These are phyloP conservation scores for Gnomoniopsis sp. DNA, from an alignment of 2,329 filamentous ascomycete species.

Conservation along the genomic window DNA sequence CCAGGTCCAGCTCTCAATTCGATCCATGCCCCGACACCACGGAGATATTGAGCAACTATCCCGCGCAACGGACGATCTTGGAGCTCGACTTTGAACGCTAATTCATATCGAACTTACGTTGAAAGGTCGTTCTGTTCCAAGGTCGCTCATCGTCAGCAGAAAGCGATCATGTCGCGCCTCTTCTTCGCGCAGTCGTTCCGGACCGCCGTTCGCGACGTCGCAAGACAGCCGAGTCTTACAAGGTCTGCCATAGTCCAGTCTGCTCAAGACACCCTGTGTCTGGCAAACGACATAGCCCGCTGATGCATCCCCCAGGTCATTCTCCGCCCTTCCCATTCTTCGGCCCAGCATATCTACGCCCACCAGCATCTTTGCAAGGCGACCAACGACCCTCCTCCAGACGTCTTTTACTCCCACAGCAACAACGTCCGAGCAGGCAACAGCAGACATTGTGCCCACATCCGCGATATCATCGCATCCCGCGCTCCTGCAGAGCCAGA, in stretches of 20 bases:
- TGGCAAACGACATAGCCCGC: background rate
- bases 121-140: background rate
- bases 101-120: background rate
- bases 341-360: constrained; percentile 40
- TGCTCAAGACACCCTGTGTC: background rate
- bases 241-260: constrained; percentile 3
- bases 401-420: constrained; percentile 18
- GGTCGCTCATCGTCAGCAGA: background rate
- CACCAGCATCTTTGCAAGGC: constrained; percentile 23
- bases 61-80: background rate
- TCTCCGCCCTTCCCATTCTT: constrained; percentile 45
- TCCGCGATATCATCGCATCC: constrained; percentile 50
- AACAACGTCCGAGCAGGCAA: constrained; percentile 16
- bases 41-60: background rate
- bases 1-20: background rate
- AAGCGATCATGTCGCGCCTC: constrained; percentile 12
- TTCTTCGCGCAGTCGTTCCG: constrained; percentile 13
- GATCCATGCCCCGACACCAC: background rate
- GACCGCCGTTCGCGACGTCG: constrained; percentile 12
- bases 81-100: background rate
- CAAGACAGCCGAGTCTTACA: constrained; percentile 5
- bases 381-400: constrained; percentile 18
- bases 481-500: constrained; percentile 45
- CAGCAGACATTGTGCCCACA: constrained; percentile 43
- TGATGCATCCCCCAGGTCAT: constrained; percentile 23